Evolutionary conservation across 1,284 basidiomycete species (phyloP), one percentile per base, ranked within the genome.

Genomic region (Cryptococcus depauperatus): DNA sequence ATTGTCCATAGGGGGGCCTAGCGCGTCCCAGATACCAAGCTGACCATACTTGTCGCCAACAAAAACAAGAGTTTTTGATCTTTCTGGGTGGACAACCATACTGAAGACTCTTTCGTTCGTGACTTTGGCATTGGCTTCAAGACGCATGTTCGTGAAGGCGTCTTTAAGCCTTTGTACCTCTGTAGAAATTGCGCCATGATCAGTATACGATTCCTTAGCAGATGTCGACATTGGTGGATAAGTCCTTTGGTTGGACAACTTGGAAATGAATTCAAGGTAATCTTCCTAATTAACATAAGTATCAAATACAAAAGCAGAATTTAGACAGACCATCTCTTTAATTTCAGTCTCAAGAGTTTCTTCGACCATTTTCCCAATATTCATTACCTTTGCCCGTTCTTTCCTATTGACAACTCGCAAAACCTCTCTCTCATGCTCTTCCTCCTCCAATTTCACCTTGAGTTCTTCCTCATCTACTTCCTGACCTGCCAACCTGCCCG

Each of bases 41-140:
- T 64, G 53, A 3, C 74, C 74, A 5, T 62, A 52, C 52, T 74
- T 74, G 50, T 74, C 73, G 3, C 73, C 74, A 0, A 67, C 66
- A 34, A 74, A 67, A 7, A 74, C 65, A 10, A 76, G 48, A n/a
- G 67, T 67, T 42, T 70, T 72, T 1, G 56, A 61, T 32, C 44
- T 50, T 13, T 69, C 66, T 1, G 74, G 74, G 53, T 76, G 74
- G 1, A 74, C 66, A 5, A 55, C 55, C 62, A 76, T 70, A 26
- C 63, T 67, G 57, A 68, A 76, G 8, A 73, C 67, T 14, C 74
- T 59, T 29, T 74, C 73, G 1, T 59, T 57, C 11, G 69, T 70
- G 40, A 73, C 65, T 47, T 71, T 70, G 8, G 55, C 54, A 42
- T 68, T 68, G 6, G 62, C 65, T n/a, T 55, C 51, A 7, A 70